Conservation (phyloP, 2,329 filamentous ascomycete species). For the Tolypocladium sp. region DNA sequence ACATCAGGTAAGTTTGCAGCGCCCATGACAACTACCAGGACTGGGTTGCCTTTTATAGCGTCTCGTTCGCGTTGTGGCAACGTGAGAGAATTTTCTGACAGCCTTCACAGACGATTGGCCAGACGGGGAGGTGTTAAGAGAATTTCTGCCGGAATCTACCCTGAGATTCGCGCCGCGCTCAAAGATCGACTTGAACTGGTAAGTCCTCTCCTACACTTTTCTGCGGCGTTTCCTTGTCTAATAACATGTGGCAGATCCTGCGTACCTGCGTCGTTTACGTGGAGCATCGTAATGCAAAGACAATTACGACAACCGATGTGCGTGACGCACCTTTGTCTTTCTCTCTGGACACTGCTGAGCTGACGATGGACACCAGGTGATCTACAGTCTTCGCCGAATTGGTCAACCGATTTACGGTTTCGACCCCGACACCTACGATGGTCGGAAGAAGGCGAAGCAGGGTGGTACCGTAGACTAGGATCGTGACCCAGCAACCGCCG, state of each 20-base stretch:
- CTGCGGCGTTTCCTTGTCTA: background rate
- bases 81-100: background rate
- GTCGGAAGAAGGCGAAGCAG: slow-evolving; percentile 2
- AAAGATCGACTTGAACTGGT: slow-evolving; percentile 39
- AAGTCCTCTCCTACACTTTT: slow-evolving; percentile 7
- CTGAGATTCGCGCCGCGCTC: slow-evolving; percentile 45
- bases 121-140: slow-evolving; percentile 70
- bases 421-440: slow-evolving; percentile 29
- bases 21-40: no score
- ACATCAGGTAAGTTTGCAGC: background rate
- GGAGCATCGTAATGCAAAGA: slow-evolving; percentile 49
- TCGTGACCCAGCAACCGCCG: background rate
- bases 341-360: background rate
- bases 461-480: background rate
- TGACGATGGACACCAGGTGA: slow-evolving; percentile 33
- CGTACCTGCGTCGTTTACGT: slow-evolving; percentile 37
- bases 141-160: slow-evolving; percentile 57
- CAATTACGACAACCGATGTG: slow-evolving; percentile 54
- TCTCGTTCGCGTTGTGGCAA: background rate
- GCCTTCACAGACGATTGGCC: slow-evolving; percentile 50
- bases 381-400: slow-evolving; percentile 37
- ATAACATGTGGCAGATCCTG: slow-evolving; percentile 38
- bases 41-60: background rate
- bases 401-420: slow-evolving; percentile 51
- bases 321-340: slow-evolving; percentile 10